Base-by-base conservation (phyloP, 176 grass and related monocot species). In the Ensete ventricosum region DNA sequence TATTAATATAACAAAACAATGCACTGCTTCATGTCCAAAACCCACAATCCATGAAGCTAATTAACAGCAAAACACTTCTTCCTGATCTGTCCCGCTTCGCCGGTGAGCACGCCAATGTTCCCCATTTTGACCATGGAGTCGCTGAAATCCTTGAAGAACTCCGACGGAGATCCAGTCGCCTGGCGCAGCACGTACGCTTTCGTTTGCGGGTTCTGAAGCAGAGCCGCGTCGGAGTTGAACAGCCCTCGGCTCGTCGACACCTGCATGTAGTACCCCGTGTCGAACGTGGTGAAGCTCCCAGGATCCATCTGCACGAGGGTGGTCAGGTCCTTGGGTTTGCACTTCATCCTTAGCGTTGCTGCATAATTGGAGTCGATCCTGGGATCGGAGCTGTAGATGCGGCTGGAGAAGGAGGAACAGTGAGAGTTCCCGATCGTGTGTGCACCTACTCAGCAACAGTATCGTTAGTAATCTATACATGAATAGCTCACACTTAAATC, bases 311-410 rank as follows among this genome's bases (percentile, higher is more conserved):
- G 17, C 16, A 87, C 75, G 50, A 82, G 70, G 2, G 74, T 79
- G 9, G 26, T 22, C 25, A 48, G 0, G 58, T 81, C 88, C 20
- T 79, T 59, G 55, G 67, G 50, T 62, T 8, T 80, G 82, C 85
- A 87, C 55, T 73, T 43, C 0, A 27, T 68, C 8, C 63, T 67
- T 7, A 87, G 85, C 10, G 24, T 19, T 1, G 66, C 23, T 17
- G 81, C 79, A 75, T 86, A 84, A 69, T 82, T 87, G 27, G 23
- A 75, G 82, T 87, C 79, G 9, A 87, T 71, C 20, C 75, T 67
- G 0, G 78, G 82, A 69, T 82, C 84, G 0, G 65, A 29, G 72
- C 52, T 74, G 87, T 90, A 87, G 34, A 87, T 69, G 55, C 82
- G 88, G 29, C 53, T 8, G 3, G 81, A 81, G 52, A 87, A 78